Evolutionary conservation across 2,329 filamentous ascomycete species (phyloP), one percentile per base, ranked within the genome.

Genomic region (Eurotiales sp.): DNA sequence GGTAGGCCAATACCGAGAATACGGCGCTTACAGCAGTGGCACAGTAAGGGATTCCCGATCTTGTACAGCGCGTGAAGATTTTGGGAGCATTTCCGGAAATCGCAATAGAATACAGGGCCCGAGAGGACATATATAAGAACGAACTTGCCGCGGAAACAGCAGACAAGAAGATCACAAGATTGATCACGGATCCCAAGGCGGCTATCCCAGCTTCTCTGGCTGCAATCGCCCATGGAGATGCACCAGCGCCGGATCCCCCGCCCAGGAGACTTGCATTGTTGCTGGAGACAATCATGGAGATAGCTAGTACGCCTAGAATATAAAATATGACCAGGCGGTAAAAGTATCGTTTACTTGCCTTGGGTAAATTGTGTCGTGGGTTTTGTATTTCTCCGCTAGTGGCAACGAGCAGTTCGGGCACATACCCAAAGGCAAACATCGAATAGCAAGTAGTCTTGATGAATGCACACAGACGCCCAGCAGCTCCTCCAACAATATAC

Each of bases 131-230:
- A 71, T 87, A 88, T 52, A 90, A 79, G 69, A 88, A 88, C 14
- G 85, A 87, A 71, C 87, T 89, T 55, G 86, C 88, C 8, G 87
- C 87, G 0, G 86, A 88, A 58, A 90, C 81, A 7, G 90, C 87
- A 3, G 87, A 87, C 0, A 86, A 88, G 15, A 91, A 75, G 8
- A 91, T 80, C 8, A 90, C 83, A n/a, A 82, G 86, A 67, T 91
- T 92, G 75, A 92, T 84, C 63, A 91, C 83, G 59, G 81, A 73
- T 4, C 82, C 79, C 2, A 88, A 79, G 3, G 81, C 78, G 8
- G 72, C 70, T 51, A 88, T 82, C 36, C 85, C 84, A 25, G 84
- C 85, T 15, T 69, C 69, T 44, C 69, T 59, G 53, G 74, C 71
- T 10, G 68, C 72, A 10, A 72, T 62, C 36, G 73, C 71, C 44